Evolutionary conservation across 305 asterid genomes (phyloP), one percentile per base, ranked within the genome.

Genomic region (Fraxinus platypoda): DNA sequence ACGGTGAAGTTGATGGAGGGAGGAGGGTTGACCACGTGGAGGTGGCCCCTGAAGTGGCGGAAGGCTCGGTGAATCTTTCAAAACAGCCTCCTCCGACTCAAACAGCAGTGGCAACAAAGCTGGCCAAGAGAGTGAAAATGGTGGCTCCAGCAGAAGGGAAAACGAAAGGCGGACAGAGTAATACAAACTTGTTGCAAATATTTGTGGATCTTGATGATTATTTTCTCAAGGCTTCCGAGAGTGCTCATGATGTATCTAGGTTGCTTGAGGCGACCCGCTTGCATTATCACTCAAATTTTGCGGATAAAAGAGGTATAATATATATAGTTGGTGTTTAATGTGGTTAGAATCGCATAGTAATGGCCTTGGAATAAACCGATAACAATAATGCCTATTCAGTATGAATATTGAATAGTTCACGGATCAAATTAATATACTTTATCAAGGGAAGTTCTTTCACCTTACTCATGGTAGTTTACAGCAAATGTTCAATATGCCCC

Each of bases 281-380:
- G 92, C 99, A 97, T 87, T 97, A 94, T 84, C 99, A 97, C 85
- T 94, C 99, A 0, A 97, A 94, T 84, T 97, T 94, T 4, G 98
- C 99, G 0, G 99, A 97, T 87, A 93, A 95, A 81, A 90, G 90
- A 89, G 97, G 98, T 95, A 87, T 8, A 31, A 12, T 30, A 33
- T 34, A 78, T 28, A 19, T 11, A 19, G 2, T 25, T 26, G 52
- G 75, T 64, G 46, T 79, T 84, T 64, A 78, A 77, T 74, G 80
- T 62, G 80, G 13, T 75, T 83, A 73, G 49, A 46, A 57, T 57
- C 21, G 12, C 68, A 1, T 7, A n/a, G 11, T 57, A 19, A 57
- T 19, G 21, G 9, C 21, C 12, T 57, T 9, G 3, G 26, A 57
- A 11, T 66, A 26, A 66, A 66, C 74, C 1, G n/a, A 23, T 66